Evolutionary conservation across 192 early-diverging fungal species (phyloP), one percentile per base, ranked within the genome.

Genomic region (Oehlia diaphana): DNA sequence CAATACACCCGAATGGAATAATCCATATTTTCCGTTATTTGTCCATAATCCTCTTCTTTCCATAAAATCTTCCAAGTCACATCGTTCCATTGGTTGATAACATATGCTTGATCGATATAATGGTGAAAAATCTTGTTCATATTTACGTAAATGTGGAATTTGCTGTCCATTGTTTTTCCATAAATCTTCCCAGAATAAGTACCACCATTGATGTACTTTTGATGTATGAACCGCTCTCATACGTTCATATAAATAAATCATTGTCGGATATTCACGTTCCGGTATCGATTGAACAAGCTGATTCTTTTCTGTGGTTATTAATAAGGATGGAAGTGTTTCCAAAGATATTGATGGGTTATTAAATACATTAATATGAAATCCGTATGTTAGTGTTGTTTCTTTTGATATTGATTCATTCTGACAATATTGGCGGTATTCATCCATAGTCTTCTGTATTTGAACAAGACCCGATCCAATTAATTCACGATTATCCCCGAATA

Each of bases 181-280:
- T 2, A 92, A 74, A 61, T 92, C 91, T 69, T 92, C 91, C 90
- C 90, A 92, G 77, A 92, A 91, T 21, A 92, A 80, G 62, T 90
- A 92, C 91, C 91, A 92, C 84, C 84, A 86, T 72, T 86, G 84
- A 72, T 86, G 84, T n/a, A 80, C 81, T 35, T 81, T 69, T 6
- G 83, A 80, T 49, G 81, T 63, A 62, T 85, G 83, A 19, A 84
- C 84, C 0, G 79, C 79, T 2, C 76, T 63, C 81, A 86, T 86
- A 7, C 84, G 81, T 74, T 87, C 84, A 66, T 84, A 86, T 16
- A 87, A 68, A 62, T 77, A 84, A n/a, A 76, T 47, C 37, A 87
- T 74, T 4, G 83, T 81, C 23, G 63, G 61, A 12, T 76, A 75
- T 14, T 81, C 84, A 9, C 65, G 23, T 9, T 62, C 35, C 3